Base-by-base conservation (phyloP, 106 monocot genomes). In the Dendrobium catenatum region DNA sequence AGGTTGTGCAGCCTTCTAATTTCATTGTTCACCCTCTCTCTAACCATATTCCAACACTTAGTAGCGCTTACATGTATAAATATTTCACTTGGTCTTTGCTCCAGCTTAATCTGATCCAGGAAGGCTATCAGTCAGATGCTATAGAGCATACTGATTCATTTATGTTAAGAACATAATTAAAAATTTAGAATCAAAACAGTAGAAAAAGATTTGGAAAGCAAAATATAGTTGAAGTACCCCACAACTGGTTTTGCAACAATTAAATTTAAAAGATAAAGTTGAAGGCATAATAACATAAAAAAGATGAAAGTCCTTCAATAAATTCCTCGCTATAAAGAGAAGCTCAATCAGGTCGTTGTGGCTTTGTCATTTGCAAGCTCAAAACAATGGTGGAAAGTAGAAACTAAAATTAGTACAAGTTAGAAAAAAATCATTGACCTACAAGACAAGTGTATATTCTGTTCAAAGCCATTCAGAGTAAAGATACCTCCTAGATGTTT, bases 31-130 rank as follows among this genome's bases (percentile, higher is more conserved):
- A 96, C 88, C 83, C 86, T 89, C 67, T 93, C 89, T 82, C 91
- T 91, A 43, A 94, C 89, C 90, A 94, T 87, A 81, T 98, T 86
- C 97, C 97, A 98, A 81, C 94, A 98, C 82, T 87, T 94, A 41
- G 79, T 74, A 19, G 88, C 83, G 81, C 94, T 91, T 9, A 89
- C 27, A 77, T 98, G 87, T 55, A 98, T 81, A 74, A 98, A 98
- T 54, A 88, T 85, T 85, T 98, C 92, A 40, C 73, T 80, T 83
- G 89, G 89, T 78, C 83, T 81, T 72, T 93, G 79, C 79, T 98
- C 97, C 42, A 92, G 79, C 16, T 68, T 85, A 79, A 98, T 94
- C 97, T 98, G 84, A 5, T 78, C 73, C 5, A 54, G 7, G 17
- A 83, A 68, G 2, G 27, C 49, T 49, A 26, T 26, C 49, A 75